Conservation (phyloP, 1,284 basidiomycete species). For the Ganoderma resinaceum region DNA sequence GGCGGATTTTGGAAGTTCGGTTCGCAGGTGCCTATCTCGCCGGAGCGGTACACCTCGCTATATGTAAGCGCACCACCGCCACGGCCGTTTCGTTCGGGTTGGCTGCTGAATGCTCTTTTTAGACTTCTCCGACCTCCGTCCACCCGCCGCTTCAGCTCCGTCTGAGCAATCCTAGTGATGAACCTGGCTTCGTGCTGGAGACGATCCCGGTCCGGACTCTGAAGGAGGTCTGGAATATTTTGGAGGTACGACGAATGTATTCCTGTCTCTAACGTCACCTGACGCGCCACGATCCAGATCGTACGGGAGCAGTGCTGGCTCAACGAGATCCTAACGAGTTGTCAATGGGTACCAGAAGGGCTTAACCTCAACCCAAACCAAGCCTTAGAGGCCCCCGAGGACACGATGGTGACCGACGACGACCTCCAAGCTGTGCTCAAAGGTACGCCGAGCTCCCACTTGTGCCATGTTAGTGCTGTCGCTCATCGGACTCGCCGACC, state of each 20-base stretch:
- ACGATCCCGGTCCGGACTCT: slow-evolving; percentile 72
- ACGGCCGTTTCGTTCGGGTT: slow-evolving; percentile 1
- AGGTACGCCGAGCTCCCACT: slow-evolving; percentile 43
- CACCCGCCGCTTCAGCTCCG: slow-evolving; percentile 76
- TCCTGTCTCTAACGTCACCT: neutral
- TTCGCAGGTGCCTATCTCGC: slow-evolving; percentile 47
- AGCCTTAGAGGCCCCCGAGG: slow-evolving; percentile 19
- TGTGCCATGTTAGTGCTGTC: neutral
- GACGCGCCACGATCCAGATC: slow-evolving; percentile 50
- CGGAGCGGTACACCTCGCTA: slow-evolving; percentile 55
- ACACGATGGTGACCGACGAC: slow-evolving; percentile 52
- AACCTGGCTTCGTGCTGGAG: slow-evolving; percentile 75
- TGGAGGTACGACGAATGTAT: slow-evolving; percentile 57
- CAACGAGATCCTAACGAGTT: slow-evolving; percentile 66
- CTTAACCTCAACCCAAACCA: slow-evolving; percentile 35
- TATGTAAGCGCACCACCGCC: slow-evolving; percentile 45
- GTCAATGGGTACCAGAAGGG: slow-evolving; percentile 65
- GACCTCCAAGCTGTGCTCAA: slow-evolving; percentile 63
- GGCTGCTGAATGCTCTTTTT: slow-evolving; percentile 1
- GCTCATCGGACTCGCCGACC: neutral
- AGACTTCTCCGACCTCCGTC: slow-evolving; percentile 60
- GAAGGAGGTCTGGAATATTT: slow-evolving; percentile 72
- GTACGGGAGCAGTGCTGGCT: slow-evolving; percentile 83
- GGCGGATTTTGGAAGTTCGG: slow-evolving; percentile 48
- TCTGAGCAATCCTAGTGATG: slow-evolving; percentile 62